Base-by-base conservation (phyloP, 768 basidiomycete species). In the Fomitopsis serialis region DNA sequence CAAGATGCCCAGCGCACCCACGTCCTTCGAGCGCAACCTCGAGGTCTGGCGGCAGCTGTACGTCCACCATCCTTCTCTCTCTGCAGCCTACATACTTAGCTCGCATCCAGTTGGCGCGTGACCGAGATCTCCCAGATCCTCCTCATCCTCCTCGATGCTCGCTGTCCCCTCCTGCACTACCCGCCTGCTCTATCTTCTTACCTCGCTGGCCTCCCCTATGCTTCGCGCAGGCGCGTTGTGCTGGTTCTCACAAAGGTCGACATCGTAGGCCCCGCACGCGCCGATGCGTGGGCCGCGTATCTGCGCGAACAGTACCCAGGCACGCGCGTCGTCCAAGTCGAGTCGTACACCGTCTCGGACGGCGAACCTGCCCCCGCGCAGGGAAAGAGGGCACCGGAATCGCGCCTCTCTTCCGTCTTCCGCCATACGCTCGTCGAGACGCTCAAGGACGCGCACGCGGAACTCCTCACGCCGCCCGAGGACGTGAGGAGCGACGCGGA, bases 21-120 rank as follows among this genome's bases (percentile, higher is more conserved):
- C 87, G 1, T 85, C 86, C 68, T 97, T 84, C 66, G 94, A 97
- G 69, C 79, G 89, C 40, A 97, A 98, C 66, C 62, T 97, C 43
- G 90, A 97, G 64, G 93, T 97, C 13, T 98, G 94, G 94, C 72
- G 95, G 57, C 96, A 98, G 72, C 71, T 98, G 83, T 91, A 68
- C 60, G 87, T 76, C 17, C 46, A 21, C 15, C 17, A 11, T 23
- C 23, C 44, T 45, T 9, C 44, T 19, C 21, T 10, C 21, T 3
- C 21, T 25, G 7, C 7, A 13, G 25, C 44, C n/a, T 23, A 21
- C 44, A n/a, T 23, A 21, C 44, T 23, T 19, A 23, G 52, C 45
- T 7, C 10, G 25, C 40, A 66, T 21, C 56, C 61, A 92, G 89
- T 60, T 98, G 96, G 96, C 82, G 96, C 35, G 95, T 97, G 21